Evolutionary conservation across 768 basidiomycete genomes (phyloP).

Genomic region (Gautieria morchelliformis): DNA sequence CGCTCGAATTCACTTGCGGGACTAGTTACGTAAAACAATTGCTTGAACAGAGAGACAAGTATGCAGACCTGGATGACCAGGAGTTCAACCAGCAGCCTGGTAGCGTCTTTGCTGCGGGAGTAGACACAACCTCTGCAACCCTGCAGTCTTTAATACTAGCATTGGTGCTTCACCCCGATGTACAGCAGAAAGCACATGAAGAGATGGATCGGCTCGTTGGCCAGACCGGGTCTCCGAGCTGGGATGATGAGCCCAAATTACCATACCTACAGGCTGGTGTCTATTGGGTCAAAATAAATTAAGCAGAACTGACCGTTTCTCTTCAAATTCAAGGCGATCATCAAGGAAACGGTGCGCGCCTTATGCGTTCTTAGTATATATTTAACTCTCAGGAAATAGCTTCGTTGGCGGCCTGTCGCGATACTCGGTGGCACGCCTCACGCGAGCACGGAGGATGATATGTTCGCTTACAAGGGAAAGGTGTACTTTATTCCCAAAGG

Average conservation of each 20-base stretch:
- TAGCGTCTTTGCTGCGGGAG: slow-evolving; percentile 10
- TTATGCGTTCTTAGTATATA: neutral
- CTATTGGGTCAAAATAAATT: neutral
- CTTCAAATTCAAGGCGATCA: neutral
- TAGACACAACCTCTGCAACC: slow-evolving; percentile 12
- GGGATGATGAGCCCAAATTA: slow-evolving; percentile 10
- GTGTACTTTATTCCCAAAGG: slow-evolving; percentile 14
- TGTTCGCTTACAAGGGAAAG: slow-evolving; percentile 10
- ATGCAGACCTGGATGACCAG: slow-evolving; percentile 8
- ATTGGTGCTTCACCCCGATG: slow-evolving; percentile 14
- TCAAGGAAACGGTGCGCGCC: slow-evolving; percentile 5
- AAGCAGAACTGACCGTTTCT: neutral
- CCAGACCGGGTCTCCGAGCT: slow-evolving; percentile 19
- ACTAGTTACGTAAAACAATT: slow-evolving; percentile 10
- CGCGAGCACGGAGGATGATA: slow-evolving; percentile 12
- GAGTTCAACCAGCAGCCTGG: slow-evolving; percentile 11
- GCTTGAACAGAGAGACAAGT: slow-evolving; percentile 7
- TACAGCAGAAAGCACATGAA: slow-evolving; percentile 11
- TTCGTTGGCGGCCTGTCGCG: slow-evolving; percentile 14
- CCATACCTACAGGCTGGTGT: slow-evolving; percentile 5
- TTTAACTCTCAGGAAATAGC: neutral
- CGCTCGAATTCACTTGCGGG: neutral
- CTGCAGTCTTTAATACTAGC: slow-evolving; percentile 13
- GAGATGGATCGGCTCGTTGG: slow-evolving; percentile 28
- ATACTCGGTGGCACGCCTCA: slow-evolving; percentile 13